phyloP scores from a whole-genome alignment of 306 rosid species.

The Inga leiocalycina region DNA sequence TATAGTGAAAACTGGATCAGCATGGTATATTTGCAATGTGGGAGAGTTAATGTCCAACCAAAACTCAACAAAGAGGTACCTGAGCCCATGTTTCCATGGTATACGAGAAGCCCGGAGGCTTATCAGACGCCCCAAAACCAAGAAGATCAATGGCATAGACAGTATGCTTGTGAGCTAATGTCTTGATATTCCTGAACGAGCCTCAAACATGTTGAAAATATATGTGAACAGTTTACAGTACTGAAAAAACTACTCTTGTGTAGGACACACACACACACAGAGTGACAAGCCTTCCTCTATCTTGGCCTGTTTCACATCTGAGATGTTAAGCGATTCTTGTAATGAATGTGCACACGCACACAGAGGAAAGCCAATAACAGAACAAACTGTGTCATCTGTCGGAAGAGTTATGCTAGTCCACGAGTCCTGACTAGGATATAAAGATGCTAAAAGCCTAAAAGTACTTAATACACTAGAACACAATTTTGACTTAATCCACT shows the following conservation, averaged over 20 bases:
- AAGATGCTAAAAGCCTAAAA: neutral
- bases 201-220: neutral
- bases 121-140: constrained; percentile 90
- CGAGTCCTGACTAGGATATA: neutral
- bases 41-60: constrained; percentile 11
- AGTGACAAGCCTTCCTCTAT: neutral
- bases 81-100: constrained; percentile 94
- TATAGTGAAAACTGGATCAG: constrained; percentile 1
- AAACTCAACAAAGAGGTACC: constrained; percentile 46
- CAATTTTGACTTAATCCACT: neutral
- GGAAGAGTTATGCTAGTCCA: neutral
- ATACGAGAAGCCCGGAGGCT: constrained; percentile 74
- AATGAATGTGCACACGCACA: neutral
- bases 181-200: constrained; percentile 68
- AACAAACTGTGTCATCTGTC: neutral
- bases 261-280: neutral
- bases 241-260: neutral
- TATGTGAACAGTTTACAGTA: neutral
- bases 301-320: neutral
- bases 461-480: neutral
- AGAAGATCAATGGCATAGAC: constrained; percentile 96
- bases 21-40: constrained; percentile 17
- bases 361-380: neutral
- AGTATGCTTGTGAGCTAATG: constrained; percentile 56
- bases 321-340: neutral